phyloP scores from a whole-genome alignment of 2,329 filamentous ascomycete species.

The Clonostachys rhizophaga region DNA sequence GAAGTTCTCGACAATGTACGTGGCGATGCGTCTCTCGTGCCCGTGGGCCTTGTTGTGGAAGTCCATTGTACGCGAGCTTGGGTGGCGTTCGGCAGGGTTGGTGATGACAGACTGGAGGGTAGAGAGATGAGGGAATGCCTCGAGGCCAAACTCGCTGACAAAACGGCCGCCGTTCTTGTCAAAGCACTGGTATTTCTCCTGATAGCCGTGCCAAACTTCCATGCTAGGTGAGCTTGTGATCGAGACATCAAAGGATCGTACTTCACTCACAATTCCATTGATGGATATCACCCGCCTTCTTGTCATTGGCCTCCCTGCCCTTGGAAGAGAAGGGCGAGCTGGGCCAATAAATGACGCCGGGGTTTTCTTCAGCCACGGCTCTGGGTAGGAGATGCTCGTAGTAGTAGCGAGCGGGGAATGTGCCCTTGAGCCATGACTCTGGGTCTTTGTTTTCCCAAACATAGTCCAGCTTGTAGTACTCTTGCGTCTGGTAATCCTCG shows the following conservation, averaged over 20 bases:
- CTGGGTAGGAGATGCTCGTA: conserved; percentile 71
- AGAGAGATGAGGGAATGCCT: conserved; percentile 53
- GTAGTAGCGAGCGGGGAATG: conserved; percentile 72
- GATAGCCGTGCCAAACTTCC: conserved; percentile 71
- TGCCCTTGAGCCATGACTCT: conserved; percentile 70
- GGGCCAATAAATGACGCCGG: conserved; percentile 63
- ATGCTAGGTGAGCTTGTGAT: no score
- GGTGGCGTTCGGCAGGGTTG: conserved; percentile 40
- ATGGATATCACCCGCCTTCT: conserved; percentile 72
- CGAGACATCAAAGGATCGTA: no score
- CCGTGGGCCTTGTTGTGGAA: conserved; percentile 79
- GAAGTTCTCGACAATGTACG: conserved; percentile 72
- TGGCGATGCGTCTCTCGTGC: conserved; percentile 63
- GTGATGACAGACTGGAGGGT: conserved; percentile 68
- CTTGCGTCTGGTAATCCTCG: conserved; percentile 72
- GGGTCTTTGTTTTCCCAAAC: conserved; percentile 71
- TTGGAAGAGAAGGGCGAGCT: conserved; percentile 64
- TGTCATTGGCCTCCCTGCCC: conserved; percentile 47
- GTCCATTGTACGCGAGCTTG: conserved; percentile 68
- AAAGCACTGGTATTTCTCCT: conserved; percentile 75
- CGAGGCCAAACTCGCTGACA: conserved; percentile 75
- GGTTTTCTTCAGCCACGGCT: conserved; percentile 53
- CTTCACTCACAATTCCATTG: conserved; percentile 48
- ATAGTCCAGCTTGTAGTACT: conserved; percentile 62
- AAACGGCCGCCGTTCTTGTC: conserved; percentile 67